A percentile compares a stretch with the other conserved stretches of the same genome.
Evolutionary conservation across 768 basidiomycete genomes (phyloP).

Genomic region (Russula compacta): DNA sequence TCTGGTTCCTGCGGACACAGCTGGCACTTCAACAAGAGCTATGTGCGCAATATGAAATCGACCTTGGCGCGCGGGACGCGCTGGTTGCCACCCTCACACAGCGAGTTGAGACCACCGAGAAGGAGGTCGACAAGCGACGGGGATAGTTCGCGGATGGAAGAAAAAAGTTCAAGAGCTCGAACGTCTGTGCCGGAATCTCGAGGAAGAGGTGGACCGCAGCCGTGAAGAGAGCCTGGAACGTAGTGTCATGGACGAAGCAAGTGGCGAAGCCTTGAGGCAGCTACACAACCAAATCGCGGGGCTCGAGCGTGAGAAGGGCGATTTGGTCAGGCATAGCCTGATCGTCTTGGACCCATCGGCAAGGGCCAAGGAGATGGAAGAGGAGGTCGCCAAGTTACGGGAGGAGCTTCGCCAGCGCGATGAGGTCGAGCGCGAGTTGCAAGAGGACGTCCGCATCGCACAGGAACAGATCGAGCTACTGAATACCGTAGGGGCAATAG

Average conservation of each 20-base stretch:
- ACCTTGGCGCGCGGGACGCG: constrained; percentile 65
- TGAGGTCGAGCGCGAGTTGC: constrained; percentile 44
- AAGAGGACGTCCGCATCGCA: constrained; percentile 44
- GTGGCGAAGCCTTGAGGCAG: constrained; percentile 66
- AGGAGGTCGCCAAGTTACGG: constrained; percentile 43
- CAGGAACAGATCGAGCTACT: constrained; percentile 55
- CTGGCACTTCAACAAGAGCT: constrained; percentile 67
- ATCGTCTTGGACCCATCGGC: constrained; percentile 8
- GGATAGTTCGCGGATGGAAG: constrained; percentile 52
- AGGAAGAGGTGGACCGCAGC: constrained; percentile 84
- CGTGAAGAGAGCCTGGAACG: constrained; percentile 73
- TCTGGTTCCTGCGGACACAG: constrained; percentile 67
- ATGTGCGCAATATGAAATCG: constrained; percentile 67
- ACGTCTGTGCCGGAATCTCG: constrained; percentile 50
- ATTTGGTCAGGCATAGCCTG: constrained; percentile 26
- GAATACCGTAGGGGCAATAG: constrained; percentile 27
- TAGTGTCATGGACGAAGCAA: constrained; percentile 79
- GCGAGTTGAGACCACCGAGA: constrained; percentile 47
- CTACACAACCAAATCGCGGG: constrained; percentile 71
- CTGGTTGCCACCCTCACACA: constrained; percentile 50
- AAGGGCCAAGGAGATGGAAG: constrained; percentile 30
- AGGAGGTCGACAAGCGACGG: constrained; percentile 54
- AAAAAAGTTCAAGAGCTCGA: constrained; percentile 73
- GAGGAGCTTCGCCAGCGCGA: constrained; percentile 37
- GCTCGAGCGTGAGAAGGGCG: constrained; percentile 59